Percentiles rank a stretch among this genome's conserved stretches.
These are phyloP conservation scores for Litchi chinensis DNA, from an alignment of 345 rosid species.

Conservation along the genomic window DNA sequence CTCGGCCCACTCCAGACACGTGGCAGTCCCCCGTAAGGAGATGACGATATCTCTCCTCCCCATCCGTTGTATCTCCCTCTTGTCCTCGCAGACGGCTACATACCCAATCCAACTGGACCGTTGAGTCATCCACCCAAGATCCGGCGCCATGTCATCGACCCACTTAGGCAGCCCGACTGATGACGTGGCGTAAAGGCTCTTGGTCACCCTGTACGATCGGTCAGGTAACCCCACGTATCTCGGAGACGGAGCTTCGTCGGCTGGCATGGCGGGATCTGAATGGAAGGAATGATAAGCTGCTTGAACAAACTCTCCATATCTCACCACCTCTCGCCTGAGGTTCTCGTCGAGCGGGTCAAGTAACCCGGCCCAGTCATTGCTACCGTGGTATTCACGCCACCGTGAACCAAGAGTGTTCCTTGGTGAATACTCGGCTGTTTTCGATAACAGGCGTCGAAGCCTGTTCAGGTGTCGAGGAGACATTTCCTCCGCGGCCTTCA, in stretches of 20 bases:
- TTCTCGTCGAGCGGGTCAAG: slow-evolving; percentile 68
- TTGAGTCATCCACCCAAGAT: slow-evolving; percentile 94
- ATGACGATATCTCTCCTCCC: slow-evolving; percentile 93
- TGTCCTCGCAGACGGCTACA: slow-evolving; percentile 89
- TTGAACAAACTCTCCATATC: slow-evolving; percentile 60
- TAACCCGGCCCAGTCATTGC: slow-evolving; percentile 51
- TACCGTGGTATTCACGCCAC: slow-evolving; percentile 74
- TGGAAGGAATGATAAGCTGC: slow-evolving; percentile 69
- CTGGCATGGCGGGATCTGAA: slow-evolving; percentile 68
- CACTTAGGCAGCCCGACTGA: slow-evolving; percentile 82
- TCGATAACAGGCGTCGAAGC: slow-evolving; percentile 75
- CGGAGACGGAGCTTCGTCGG: slow-evolving; percentile 54
- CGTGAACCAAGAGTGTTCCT: slow-evolving; percentile 69
- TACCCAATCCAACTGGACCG: slow-evolving; percentile 93
- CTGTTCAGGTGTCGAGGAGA: slow-evolving; percentile 73
- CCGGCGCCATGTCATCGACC: slow-evolving; percentile 83
- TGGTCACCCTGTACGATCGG: slow-evolving; percentile 69
- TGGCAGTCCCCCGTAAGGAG: slow-evolving; percentile 89
- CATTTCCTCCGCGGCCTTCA: slow-evolving; percentile 88
- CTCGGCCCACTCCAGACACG: slow-evolving; percentile 97
- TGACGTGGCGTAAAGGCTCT: slow-evolving; percentile 84
- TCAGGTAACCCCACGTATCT: slow-evolving; percentile 69
- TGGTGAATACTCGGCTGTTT: slow-evolving; percentile 76
- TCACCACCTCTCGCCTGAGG: slow-evolving; percentile 60
- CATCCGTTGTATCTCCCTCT: slow-evolving; percentile 84